Base-by-base conservation (phyloP, 805 yeast species). In the Sungouiella blattae region DNA sequence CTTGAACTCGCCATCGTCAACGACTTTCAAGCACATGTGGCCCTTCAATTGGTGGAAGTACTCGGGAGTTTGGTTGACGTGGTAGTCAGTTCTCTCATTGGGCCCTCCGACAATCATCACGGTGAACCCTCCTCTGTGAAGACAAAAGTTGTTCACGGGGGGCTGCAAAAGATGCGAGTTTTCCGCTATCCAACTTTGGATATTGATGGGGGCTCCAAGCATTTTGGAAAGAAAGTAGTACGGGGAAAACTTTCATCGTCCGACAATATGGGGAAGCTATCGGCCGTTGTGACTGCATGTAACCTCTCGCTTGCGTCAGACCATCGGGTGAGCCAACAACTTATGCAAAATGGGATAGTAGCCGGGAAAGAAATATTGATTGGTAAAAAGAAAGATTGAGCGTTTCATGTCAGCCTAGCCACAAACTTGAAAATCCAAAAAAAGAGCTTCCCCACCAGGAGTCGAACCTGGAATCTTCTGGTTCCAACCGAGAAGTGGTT, bases 101-200 rank as follows among this genome's bases (percentile, higher is more conserved):
- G 97, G 97, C 0, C 97, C 97, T 11, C 97, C 97, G 1, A 89
- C 95, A 33, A 88, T 80, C 96, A 89, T 89, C 24, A 88, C 87
- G 0, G 96, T 88, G 57, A 84, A 85, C 0, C 96, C 96, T 4
- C 94, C 96, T 31, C 88, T 70, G 59, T 89, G 95, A 18, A 89
- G 75, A 53, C 96, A 87, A 62, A 64, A 89, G 55, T 89, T 89
- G 59, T 87, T 87, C 22, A 89, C 96, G 1, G 97, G 97, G 1
- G 97, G 97, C 57, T 85, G 80, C 25, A 89, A 71, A 11, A 86
- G 69, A 45, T 84, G 78, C 15, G 71, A 67, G 58, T 89, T 86
- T 50, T 85, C 94, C 26, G 69, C 67, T 12, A 89, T 73, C 96
- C 97, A 89, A 48, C 77, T 76, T 18, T 77, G 74, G 47, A 89